These are phyloP conservation scores for Fusarium verticillioides DNA, from an alignment of 2,329 filamentous ascomycete genomes.

Conservation along the genomic window DNA sequence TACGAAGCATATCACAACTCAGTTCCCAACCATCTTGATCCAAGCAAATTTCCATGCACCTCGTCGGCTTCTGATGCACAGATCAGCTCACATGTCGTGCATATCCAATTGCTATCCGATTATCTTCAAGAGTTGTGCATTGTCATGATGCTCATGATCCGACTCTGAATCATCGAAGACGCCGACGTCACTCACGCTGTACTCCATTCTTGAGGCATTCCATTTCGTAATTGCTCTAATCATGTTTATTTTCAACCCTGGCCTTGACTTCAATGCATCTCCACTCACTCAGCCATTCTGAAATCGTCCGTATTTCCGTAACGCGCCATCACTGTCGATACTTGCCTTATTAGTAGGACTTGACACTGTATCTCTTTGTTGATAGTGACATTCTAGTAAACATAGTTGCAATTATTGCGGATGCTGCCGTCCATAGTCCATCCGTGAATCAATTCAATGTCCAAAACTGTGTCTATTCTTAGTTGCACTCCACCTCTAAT, in stretches of 20 bases:
- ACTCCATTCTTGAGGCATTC: neutral
- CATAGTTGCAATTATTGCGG: slow-evolving; percentile 5
- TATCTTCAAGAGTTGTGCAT: neutral
- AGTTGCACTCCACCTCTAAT: slow-evolving; percentile 31
- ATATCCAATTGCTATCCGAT: neutral
- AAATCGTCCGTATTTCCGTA: slow-evolving; percentile 14
- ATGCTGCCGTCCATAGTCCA: slow-evolving; percentile 19
- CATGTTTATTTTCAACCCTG: slow-evolving; percentile 29
- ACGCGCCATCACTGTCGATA: slow-evolving; percentile 34
- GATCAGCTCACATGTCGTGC: neutral
- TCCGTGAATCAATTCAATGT: neutral
- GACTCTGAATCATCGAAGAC: neutral
- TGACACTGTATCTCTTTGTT: neutral
- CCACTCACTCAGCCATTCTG: slow-evolving; percentile 13
- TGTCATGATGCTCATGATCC: slow-evolving; percentile 7
- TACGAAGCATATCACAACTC: slow-evolving; percentile 22
- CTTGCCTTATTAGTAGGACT: slow-evolving; percentile 23
- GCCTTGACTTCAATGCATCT: neutral
- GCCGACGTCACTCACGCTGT: neutral
- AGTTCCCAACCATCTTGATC: slow-evolving; percentile 4
- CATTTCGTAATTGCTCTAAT: neutral
- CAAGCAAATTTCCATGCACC: neutral
- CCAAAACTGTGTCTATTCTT: slow-evolving; percentile 34
- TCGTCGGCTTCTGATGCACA: slow-evolving; percentile 11
- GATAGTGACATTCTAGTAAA: neutral